These are phyloP conservation scores for Leccinum subspadiceum DNA, from an alignment of 1,284 basidiomycete species.

Conservation along the genomic window DNA sequence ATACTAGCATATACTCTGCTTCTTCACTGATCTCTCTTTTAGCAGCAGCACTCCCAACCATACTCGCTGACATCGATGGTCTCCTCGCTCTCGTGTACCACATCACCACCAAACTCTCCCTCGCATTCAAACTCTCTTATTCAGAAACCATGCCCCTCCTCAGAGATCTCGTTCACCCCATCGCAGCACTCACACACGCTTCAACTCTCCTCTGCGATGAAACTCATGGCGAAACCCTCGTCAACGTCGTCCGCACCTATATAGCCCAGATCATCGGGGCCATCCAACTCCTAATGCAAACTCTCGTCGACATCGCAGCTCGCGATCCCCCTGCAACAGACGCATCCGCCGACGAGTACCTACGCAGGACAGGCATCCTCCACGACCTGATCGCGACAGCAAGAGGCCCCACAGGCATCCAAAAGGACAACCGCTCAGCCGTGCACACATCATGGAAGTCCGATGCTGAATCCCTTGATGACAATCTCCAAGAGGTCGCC, in stretches of 20 bases:
- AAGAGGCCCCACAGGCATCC: slow-evolving; percentile 45
- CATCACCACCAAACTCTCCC: slow-evolving; percentile 61
- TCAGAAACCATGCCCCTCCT: slow-evolving; percentile 54
- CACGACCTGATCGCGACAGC: slow-evolving; percentile 64
- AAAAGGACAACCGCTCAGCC: slow-evolving; percentile 57
- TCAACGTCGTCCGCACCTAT: slow-evolving; percentile 45
- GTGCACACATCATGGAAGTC: slow-evolving; percentile 54
- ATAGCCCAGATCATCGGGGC: slow-evolving; percentile 49
- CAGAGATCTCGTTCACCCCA: slow-evolving; percentile 54
- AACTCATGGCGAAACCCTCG: slow-evolving; percentile 52
- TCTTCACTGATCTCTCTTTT: not conserved
- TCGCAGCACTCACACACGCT: slow-evolving; percentile 59
- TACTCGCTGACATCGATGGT: slow-evolving; percentile 58
- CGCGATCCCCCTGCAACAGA: slow-evolving; percentile 16
- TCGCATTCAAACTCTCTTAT: slow-evolving; percentile 63
- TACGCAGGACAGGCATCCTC: slow-evolving; percentile 60
- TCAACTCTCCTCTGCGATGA: slow-evolving; percentile 47
- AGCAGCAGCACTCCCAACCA: slow-evolving; percentile 33
- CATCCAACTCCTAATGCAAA: slow-evolving; percentile 40
- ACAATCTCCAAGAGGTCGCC: slow-evolving; percentile 58
- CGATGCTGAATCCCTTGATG: slow-evolving; percentile 59
- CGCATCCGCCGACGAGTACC: slow-evolving; percentile 44
- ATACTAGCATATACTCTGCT: not conserved
- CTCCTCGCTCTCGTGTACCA: slow-evolving; percentile 62
- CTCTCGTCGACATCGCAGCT: slow-evolving; percentile 34